These are phyloP conservation scores for Pholiota adiposa DNA, from an alignment of 1,284 basidiomycete species.

Conservation along the genomic window DNA sequence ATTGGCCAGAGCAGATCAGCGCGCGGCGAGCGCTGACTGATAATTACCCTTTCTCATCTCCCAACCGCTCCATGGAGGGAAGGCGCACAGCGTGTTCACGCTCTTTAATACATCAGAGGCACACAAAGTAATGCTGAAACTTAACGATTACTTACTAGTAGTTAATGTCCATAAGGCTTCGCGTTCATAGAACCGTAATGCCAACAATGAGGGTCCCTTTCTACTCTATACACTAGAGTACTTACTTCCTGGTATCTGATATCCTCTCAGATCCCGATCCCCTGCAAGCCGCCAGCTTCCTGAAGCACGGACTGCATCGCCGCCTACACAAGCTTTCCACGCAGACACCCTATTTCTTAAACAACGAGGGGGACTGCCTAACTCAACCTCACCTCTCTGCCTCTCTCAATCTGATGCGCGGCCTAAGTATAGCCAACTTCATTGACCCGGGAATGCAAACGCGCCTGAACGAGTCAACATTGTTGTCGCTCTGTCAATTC, in stretches of 20 bases:
- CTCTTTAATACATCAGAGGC: too few relatives aligned
- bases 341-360: neutral
- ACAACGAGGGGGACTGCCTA: neutral
- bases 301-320: neutral
- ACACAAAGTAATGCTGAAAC: too few relatives aligned
- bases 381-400: neutral
- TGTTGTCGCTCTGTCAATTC: neutral
- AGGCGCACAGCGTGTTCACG: too few relatives aligned
- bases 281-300: neutral
- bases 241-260: neutral
- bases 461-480: neutral
- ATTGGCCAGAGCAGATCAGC: neutral
- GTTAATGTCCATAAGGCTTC: neutral
- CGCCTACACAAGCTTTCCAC: neutral
- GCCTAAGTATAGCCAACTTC: neutral
- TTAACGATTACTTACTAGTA: too few relatives aligned
- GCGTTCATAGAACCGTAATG: too few relatives aligned
- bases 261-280: neutral
- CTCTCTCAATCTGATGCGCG: too few relatives aligned
- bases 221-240: neutral
- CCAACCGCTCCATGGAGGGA: too few relatives aligned
- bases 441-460: neutral
- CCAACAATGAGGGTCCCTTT: neutral
- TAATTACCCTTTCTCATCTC: too few relatives aligned
- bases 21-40: too few relatives aligned